Evolutionary conservation across 1,284 basidiomycete species (phyloP).

Genomic region (Sporisorium scitamineum): DNA sequence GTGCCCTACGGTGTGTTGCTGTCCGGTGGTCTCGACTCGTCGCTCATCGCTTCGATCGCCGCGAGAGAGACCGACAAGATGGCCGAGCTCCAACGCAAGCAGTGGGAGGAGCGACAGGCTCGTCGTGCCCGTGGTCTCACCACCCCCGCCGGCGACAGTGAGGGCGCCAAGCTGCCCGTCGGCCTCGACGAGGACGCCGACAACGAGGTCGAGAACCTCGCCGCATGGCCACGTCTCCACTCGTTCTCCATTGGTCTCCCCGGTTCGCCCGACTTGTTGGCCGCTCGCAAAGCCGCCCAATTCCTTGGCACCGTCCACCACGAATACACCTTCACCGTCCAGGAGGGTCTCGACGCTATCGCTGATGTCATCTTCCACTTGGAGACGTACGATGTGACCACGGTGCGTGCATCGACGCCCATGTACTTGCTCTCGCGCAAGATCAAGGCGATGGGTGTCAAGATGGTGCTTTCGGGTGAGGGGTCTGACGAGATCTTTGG

Average conservation of each 20-base stretch:
- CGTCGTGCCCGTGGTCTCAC: slow-evolving; percentile 53
- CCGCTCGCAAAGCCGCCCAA: slow-evolving; percentile 92
- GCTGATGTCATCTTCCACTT: slow-evolving; percentile 98
- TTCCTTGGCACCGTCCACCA: slow-evolving; percentile 96
- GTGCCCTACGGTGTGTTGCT: slow-evolving; percentile 98
- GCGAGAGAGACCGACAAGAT: slow-evolving; percentile 94
- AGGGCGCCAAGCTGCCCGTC: slow-evolving; percentile 69
- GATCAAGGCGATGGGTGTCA: slow-evolving; percentile 99
- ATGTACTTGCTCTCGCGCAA: slow-evolving; percentile 97
- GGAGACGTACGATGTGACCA: slow-evolving; percentile 99
- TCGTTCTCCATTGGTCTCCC: slow-evolving; percentile 97
- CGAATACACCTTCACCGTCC: slow-evolving; percentile 97
- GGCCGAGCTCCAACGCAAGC: slow-evolving; percentile 70
- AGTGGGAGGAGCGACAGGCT: slow-evolving; percentile 73
- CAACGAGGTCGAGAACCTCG: slow-evolving; percentile 69
- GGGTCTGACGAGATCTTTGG: slow-evolving; percentile 98
- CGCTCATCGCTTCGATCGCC: slow-evolving; percentile 96
- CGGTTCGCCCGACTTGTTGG: slow-evolving; percentile 93
- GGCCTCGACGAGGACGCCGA: slow-evolving; percentile 67
- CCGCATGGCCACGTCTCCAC: slow-evolving; percentile 95
- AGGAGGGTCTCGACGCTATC: slow-evolving; percentile 97
- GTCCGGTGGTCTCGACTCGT: slow-evolving; percentile 94
- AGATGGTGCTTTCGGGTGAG: slow-evolving; percentile 99
- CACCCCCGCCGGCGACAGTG: slow-evolving; percentile 62
- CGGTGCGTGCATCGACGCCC: slow-evolving; percentile 95